Evolutionary conservation across 805 yeast genomes (phyloP).

Genomic region (Barnettozyma botsteinii): DNA sequence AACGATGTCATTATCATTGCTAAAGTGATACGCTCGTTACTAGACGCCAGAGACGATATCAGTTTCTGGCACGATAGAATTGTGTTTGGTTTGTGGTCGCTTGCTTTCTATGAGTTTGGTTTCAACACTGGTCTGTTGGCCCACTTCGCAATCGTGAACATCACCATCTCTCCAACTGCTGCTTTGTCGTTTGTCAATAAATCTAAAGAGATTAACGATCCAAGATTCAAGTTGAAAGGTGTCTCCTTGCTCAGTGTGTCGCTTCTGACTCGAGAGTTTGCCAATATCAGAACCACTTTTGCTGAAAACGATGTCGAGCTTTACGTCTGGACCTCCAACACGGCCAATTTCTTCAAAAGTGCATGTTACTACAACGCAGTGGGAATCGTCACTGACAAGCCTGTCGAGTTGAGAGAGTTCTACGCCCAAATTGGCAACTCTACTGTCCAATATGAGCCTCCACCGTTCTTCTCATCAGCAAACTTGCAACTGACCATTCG

Average conservation of each 20-base stretch:
- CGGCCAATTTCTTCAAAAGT: conserved; percentile 30
- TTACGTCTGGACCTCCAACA: conserved; percentile 51
- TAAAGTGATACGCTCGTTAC: conserved; percentile 33
- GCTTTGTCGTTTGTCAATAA: conserved; percentile 29
- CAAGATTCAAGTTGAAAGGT: conserved; percentile 33
- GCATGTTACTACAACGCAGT: conserved; percentile 31
- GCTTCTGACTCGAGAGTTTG: conserved; percentile 39
- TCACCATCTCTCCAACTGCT: conserved; percentile 29
- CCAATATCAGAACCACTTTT: conserved; percentile 26
- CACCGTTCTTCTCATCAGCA: conserved; percentile 7
- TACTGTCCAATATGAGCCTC: conserved; percentile 1
- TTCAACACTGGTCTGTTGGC: conserved; percentile 33
- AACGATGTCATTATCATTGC: conserved; percentile 39
- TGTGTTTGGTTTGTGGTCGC: conserved; percentile 49
- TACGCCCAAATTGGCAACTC: too few relatives aligned
- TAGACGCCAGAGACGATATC: conserved; percentile 33
- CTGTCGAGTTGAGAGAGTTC: conserved; percentile 17
- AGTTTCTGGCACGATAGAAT: conserved; percentile 39
- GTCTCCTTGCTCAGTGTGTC: conserved; percentile 44
- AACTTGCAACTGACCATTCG: conserved; percentile 4
- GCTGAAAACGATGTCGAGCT: conserved; percentile 30
- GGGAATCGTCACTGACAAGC: conserved; percentile 39
- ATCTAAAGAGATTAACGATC: conserved; percentile 1
- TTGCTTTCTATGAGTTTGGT: conserved; percentile 40
- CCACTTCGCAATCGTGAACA: conserved; percentile 31